These are phyloP conservation scores for Phytophthora ohioensis DNA, from an alignment of 352 stramenopile genomes.

Conservation along the genomic window DNA sequence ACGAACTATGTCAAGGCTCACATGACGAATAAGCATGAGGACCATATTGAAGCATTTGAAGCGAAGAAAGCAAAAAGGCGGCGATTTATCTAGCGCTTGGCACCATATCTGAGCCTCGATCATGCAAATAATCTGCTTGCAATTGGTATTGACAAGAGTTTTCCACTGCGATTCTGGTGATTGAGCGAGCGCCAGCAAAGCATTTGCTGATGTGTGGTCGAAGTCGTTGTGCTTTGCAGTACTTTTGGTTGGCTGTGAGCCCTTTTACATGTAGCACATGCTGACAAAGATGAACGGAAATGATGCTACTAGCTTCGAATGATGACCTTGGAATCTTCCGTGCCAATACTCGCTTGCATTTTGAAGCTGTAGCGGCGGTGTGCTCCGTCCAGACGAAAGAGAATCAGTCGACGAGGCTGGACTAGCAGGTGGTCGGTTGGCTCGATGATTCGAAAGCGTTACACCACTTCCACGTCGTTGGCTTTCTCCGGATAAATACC, in stretches of 20 bases:
- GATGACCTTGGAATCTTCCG: background rate
- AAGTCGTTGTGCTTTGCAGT: conserved; percentile 16
- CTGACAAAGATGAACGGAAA: conserved; percentile 5
- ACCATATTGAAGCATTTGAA: too few species aligned
- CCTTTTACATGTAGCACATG: too few species aligned
- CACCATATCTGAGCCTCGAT: too few species aligned
- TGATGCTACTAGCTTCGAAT: conserved; percentile 7
- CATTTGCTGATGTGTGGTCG: conserved; percentile 22
- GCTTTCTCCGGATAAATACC: conserved; percentile 57
- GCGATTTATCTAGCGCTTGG: too few species aligned
- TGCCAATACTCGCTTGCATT: background rate
- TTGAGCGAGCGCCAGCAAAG: too few species aligned
- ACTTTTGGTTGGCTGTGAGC: conserved; percentile 14
- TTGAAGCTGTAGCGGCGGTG: conserved; percentile 2
- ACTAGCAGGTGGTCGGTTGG: conserved; percentile 7
- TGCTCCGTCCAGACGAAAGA: background rate
- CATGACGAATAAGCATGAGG: too few species aligned
- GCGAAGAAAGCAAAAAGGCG: too few species aligned
- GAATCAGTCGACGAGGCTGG: background rate
- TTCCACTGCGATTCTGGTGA: too few species aligned
- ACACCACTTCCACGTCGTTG: conserved; percentile 54
- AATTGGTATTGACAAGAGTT: too few species aligned
- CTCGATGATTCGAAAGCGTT: conserved; percentile 15
- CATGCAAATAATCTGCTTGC: too few species aligned
- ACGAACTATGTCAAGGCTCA: too few species aligned